These are phyloP conservation scores for Globisporangium polare DNA, from an alignment of 352 stramenopile species.

Conservation along the genomic window DNA sequence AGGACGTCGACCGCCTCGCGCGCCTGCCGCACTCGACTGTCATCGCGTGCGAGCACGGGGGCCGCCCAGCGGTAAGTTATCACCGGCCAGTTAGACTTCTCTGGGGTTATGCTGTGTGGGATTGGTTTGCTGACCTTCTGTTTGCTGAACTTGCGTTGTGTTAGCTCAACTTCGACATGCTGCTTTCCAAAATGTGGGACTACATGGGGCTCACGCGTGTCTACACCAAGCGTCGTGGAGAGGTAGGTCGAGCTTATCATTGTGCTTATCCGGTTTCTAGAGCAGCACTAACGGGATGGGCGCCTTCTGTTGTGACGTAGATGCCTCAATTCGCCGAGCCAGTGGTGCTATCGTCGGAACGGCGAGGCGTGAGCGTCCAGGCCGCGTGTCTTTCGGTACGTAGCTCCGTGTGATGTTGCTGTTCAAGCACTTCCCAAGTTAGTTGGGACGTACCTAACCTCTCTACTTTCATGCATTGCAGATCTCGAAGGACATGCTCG, in stretches of 20 bases:
- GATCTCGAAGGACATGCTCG: conserved; percentile 91
- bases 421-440: too few relatives aligned
- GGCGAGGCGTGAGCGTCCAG: conserved; percentile 77
- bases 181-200: conserved; percentile 88
- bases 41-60: conserved; percentile 89
- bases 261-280: background rate
- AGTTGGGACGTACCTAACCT: too few relatives aligned
- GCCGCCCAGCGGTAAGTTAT: conserved; percentile 55
- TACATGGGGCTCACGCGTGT: conserved; percentile 89
- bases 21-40: conserved; percentile 95
- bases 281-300: background rate
- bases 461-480: conserved; percentile 17
- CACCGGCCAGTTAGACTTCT: background rate
- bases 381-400: conserved; percentile 81
- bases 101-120: background rate
- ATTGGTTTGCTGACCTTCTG: too few relatives aligned
- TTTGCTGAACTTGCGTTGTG: conserved; percentile 11
- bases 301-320: conserved; percentile 20
- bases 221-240: conserved; percentile 85
- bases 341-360: conserved; percentile 81
- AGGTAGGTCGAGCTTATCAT: conserved; percentile 30
- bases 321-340: conserved; percentile 71
- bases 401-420: conserved; percentile 1
- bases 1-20: conserved; percentile 97
- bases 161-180: conserved; percentile 96